Percentiles rank a stretch among this genome's conserved stretches.
Evolutionary conservation across 768 basidiomycete species (phyloP).

Genomic region (Boletus coccyginus): DNA sequence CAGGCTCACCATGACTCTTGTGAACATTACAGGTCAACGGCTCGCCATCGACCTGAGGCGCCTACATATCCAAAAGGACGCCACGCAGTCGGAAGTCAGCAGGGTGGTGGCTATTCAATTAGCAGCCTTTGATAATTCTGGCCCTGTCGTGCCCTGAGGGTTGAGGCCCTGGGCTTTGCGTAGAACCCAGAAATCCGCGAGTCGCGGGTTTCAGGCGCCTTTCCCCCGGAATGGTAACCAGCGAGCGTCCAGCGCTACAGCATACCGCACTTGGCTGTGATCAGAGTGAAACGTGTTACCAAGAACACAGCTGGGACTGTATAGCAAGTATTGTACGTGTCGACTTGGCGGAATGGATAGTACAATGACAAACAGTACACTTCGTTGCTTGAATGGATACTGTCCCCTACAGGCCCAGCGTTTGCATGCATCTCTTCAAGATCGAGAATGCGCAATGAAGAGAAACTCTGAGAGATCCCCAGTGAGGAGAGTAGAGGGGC

Average conservation of each 20-base stretch:
- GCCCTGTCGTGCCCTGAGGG: neutral
- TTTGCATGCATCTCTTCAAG: constrained; percentile 63
- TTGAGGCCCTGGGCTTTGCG: too few species aligned
- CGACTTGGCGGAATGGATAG: too few species aligned
- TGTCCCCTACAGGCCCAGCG: constrained; percentile 39
- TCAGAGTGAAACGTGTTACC: too few species aligned
- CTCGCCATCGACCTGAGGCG: constrained; percentile 6
- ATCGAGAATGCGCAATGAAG: constrained; percentile 55
- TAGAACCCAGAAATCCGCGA: neutral
- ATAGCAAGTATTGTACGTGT: too few species aligned
- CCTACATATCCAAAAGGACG: neutral
- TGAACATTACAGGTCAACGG: too few species aligned
- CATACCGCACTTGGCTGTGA: too few species aligned
- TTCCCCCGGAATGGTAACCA: too few species aligned
- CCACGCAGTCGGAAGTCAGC: neutral
- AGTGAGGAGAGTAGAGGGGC: constrained; percentile 10
- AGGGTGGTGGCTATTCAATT: constrained; percentile 1
- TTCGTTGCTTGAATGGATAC: too few species aligned
- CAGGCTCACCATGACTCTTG: neutral
- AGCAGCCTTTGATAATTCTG: neutral
- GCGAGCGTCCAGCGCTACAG: too few species aligned
- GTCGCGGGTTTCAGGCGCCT: neutral
- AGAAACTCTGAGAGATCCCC: constrained; percentile 38
- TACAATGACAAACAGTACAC: too few species aligned
- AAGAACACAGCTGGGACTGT: too few species aligned